Conservation (phyloP, 2,329 filamentous ascomycete genomes). For the Gremmenia infestans region DNA sequence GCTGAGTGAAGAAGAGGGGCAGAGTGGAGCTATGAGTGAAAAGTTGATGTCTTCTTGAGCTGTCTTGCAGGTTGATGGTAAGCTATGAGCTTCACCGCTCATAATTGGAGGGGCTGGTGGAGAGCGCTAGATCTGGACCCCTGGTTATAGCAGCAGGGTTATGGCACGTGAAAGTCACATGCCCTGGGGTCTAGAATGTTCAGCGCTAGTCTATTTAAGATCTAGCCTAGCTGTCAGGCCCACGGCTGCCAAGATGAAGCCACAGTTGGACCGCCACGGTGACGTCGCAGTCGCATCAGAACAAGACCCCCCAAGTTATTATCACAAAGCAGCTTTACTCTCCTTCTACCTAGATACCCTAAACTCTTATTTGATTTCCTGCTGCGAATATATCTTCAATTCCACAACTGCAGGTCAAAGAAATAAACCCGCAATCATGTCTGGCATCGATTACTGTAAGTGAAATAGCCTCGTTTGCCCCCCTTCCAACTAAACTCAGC, state of each 20-base stretch:
- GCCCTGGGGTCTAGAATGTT: neutral
- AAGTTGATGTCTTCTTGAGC: neutral
- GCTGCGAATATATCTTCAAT: too few species aligned
- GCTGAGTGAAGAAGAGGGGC: neutral
- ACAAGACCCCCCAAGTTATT: neutral
- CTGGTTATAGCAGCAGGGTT: neutral
- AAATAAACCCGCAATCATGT: conserved; percentile 4
- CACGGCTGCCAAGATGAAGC: neutral
- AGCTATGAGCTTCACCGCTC: conserved; percentile 9
- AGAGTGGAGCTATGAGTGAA: neutral
- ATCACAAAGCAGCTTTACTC: neutral
- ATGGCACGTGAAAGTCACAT: neutral
- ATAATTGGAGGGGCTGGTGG: conserved; percentile 14
- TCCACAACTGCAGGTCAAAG: neutral
- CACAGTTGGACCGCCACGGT: neutral
- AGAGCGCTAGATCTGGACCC: neutral
- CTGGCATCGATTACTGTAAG: conserved; percentile 37
- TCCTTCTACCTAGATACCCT: neutral
- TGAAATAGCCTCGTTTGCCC: conserved; percentile 7
- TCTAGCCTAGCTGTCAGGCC: neutral
- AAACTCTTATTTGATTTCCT: neutral
- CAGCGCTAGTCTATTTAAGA: neutral
- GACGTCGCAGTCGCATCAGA: neutral
- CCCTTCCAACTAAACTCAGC: neutral
- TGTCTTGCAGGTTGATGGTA: neutral